phyloP scores from a whole-genome alignment of 345 rosid genomes.

The Euphorbia pulcherrima region DNA sequence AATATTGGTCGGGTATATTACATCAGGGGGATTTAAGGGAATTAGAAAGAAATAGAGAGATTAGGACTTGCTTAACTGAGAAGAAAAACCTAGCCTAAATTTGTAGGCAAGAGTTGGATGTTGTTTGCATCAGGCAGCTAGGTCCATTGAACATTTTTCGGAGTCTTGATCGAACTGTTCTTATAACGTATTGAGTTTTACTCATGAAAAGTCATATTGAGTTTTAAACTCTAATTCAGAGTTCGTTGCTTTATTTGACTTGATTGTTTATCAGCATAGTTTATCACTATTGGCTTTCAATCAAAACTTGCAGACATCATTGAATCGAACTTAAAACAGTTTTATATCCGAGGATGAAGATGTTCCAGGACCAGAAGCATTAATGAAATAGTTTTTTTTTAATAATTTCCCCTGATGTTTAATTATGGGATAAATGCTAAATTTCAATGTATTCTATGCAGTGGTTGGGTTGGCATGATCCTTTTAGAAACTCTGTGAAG shows the following conservation, averaged over 20 bases:
- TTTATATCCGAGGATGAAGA: too few relatives aligned
- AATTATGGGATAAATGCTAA: too few relatives aligned
- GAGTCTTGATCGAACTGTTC: not conserved
- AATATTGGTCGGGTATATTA: not conserved
- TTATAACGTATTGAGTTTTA: too few relatives aligned
- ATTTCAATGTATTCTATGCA: too few relatives aligned
- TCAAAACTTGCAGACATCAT: too few relatives aligned
- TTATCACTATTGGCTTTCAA: not conserved
- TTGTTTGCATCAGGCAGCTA: not conserved
- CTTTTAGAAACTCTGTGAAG: too few relatives aligned
- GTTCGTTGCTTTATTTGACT: not conserved
- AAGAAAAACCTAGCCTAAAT: not conserved
- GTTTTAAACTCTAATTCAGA: not conserved
- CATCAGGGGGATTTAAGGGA: not conserved
- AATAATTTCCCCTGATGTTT: too few relatives aligned
- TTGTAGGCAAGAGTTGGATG: constrained; percentile 10
- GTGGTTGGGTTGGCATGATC: too few relatives aligned
- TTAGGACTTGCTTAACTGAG: not conserved
- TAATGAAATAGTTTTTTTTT: too few relatives aligned
- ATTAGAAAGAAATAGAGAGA: not conserved
- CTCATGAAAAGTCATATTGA: not conserved
- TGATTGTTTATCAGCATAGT: not conserved
- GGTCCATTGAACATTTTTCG: not conserved
- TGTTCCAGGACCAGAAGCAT: too few relatives aligned
- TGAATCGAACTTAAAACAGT: too few relatives aligned